phyloP scores from a whole-genome alignment of 139 green algal genomes.

The Tetraselmis striata region DNA sequence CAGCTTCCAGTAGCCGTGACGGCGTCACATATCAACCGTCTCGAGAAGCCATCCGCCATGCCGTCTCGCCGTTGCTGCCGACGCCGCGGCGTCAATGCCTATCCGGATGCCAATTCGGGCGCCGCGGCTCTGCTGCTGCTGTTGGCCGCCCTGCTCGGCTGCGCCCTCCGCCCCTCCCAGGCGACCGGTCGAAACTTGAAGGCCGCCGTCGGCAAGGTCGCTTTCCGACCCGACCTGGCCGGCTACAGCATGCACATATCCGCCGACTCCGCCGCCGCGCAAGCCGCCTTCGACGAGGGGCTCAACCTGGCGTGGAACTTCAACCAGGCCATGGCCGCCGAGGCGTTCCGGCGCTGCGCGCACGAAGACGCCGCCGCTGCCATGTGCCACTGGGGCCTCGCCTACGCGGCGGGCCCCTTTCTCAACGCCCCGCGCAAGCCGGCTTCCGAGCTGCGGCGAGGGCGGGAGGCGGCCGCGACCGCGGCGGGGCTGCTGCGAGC shows the following conservation, averaged over 20 bases:
- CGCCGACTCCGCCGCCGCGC: not conserved
- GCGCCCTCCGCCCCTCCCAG: too few relatives aligned
- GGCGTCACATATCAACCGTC: too few relatives aligned
- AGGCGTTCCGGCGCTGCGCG: not conserved
- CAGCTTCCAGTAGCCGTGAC: too few relatives aligned
- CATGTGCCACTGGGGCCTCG: not conserved
- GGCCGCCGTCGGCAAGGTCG: too few relatives aligned
- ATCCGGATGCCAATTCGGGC: too few relatives aligned
- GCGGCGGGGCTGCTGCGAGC: not conserved
- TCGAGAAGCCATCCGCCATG: too few relatives aligned
- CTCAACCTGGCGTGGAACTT: not conserved
- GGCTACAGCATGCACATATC: not conserved
- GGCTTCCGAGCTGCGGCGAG: not conserved
- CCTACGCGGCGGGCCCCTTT: not conserved
- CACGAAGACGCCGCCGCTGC: not conserved
- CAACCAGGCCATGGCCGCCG: not conserved
- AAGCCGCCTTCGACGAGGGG: not conserved
- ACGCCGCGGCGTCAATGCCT: too few relatives aligned
- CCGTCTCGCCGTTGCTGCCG: too few relatives aligned
- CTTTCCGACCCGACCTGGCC: not conserved
- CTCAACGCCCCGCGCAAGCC: not conserved
- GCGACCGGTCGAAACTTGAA: too few relatives aligned
- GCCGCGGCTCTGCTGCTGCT: too few relatives aligned
- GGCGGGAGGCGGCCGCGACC: not conserved
- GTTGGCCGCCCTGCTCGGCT: too few relatives aligned